Base-by-base conservation (phyloP, 2,329 filamentous ascomycete species). In the Lachnellula occidentalis region DNA sequence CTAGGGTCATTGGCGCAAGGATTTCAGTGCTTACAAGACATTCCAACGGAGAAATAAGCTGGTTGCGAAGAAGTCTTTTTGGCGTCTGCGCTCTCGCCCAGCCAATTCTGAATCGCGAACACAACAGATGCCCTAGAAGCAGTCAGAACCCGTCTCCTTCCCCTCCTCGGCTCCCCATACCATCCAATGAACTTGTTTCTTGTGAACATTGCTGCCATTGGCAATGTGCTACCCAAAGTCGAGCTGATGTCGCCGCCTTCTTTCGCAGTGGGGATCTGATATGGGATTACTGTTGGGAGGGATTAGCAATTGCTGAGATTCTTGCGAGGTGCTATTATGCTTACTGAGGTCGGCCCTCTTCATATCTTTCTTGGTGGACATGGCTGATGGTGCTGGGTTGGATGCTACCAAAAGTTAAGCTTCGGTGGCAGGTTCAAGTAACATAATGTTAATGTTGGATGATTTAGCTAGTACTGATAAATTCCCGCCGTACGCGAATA, bases 151-250 rank as follows among this genome's bases (percentile, higher is more conserved):
- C 15, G 15, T 19, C 4, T 39, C n/a, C 24, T 21, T 31, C 14
- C 42, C 24, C 27, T 50, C 36, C 43, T 41, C 14, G 57, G 11
- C 34, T 19, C 39, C 17, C 46, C 76, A 57, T 72, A 83, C 81
- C 83, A 86, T 68, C 83, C 83, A 55, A 86, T 74, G 67, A 82
- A 94, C 80, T 89, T 88, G 75, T 95, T 96, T 63, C 91, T 82
- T 65, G 88, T 94, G 70, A 96, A 94, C 80, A 96, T 95, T 60
- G 92, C 92, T 55, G 90, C 91, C 92, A 96, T 96, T 56, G 92
- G 92, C 68, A 97, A 78, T 36, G 92, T 95, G 68, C 86, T 92
- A 27, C 80, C 76, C 53, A 86, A 67, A 27, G 78, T 90, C 72
- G 87, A 86, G 51, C 82, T 78, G 71, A 95, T 81, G 68, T 96